Conservation (phyloP, 306 rosid genomes). For the Parietaria judaica region DNA sequence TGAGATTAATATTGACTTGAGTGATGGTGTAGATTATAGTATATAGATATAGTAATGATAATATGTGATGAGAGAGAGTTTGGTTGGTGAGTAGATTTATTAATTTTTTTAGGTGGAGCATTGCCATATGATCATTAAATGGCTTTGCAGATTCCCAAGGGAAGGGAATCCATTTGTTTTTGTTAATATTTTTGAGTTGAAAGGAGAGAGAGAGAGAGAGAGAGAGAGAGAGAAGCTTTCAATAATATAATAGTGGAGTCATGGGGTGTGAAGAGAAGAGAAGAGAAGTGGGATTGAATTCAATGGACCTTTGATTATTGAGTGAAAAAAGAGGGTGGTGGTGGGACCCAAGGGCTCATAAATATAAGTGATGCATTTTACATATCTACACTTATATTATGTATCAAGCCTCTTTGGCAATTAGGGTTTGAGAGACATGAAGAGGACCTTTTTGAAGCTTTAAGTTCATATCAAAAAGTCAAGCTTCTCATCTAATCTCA, state of each 20-base stretch:
- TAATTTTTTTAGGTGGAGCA: constrained; percentile 36
- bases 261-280: constrained; percentile 42
- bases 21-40: constrained; percentile 49
- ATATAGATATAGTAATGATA: constrained; percentile 15
- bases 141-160: constrained; percentile 86
- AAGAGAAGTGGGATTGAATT: constrained; percentile 34
- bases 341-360: constrained; percentile 46
- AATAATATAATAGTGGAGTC: constrained; percentile 41
- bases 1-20: constrained; percentile 45
- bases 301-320: constrained; percentile 40
- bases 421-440: constrained; percentile 21
- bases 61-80: constrained; percentile 27
- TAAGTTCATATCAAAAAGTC: constrained; percentile 19
- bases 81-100: constrained; percentile 50
- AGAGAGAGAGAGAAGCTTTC: constrained; percentile 11
- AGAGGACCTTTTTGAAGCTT: constrained; percentile 17
- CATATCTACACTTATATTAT: no score
- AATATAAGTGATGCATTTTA: not conserved
- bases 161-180: constrained; percentile 27
- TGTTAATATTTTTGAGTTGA: constrained; percentile 24
- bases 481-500: constrained; percentile 26
- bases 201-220: constrained; percentile 2
- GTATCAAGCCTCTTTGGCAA: not conserved
- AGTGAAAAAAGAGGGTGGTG: constrained; percentile 26
- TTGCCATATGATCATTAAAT: constrained; percentile 48